Percentiles rank a stretch among this genome's conserved stretches.
Evolutionary conservation across 768 basidiomycete species (phyloP).

Genomic region (Boletus speciosus): DNA sequence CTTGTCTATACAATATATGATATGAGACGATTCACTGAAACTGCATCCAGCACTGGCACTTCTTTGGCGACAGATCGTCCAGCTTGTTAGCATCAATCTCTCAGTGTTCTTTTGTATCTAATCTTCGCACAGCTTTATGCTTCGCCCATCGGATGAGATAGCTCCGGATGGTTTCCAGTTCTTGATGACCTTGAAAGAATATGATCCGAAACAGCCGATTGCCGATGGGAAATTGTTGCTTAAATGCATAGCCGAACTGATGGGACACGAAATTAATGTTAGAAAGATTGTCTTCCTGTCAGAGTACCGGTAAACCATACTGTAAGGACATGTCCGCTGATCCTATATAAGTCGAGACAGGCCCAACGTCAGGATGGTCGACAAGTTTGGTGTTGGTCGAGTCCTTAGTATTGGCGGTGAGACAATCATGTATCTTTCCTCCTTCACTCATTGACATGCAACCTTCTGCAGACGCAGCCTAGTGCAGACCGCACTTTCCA

Average conservation of each 20-base stretch:
- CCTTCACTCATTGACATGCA: not conserved
- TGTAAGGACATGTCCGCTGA: conserved; percentile 1
- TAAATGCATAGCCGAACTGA: conserved; percentile 26
- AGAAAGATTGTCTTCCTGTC: conserved; percentile 24
- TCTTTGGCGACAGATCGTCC: conserved; percentile 8
- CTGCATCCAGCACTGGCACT: conserved; percentile 20
- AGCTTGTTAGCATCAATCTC: not conserved
- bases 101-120: not conserved
- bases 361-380: conserved; percentile 47
- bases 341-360: conserved; percentile 21
- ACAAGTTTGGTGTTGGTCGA: conserved; percentile 38
- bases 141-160: conserved; percentile 15
- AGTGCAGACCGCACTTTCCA: too few species aligned
- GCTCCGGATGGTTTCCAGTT: conserved; percentile 21
- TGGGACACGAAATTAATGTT: conserved; percentile 30
- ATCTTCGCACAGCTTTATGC: not conserved
- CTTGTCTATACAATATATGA: not conserved
- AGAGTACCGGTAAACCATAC: conserved; percentile 26
- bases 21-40: not conserved
- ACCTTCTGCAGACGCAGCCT: conserved; percentile 42
- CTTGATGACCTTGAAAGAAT: not conserved
- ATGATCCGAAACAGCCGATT: conserved; percentile 15
- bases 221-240: conserved; percentile 26
- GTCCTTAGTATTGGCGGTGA: conserved; percentile 47
- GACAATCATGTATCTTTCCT: not conserved